Evolutionary conservation across 2,329 filamentous ascomycete genomes (phyloP), one percentile per base, ranked within the genome.

Genomic region (Alternaria sp.): DNA sequence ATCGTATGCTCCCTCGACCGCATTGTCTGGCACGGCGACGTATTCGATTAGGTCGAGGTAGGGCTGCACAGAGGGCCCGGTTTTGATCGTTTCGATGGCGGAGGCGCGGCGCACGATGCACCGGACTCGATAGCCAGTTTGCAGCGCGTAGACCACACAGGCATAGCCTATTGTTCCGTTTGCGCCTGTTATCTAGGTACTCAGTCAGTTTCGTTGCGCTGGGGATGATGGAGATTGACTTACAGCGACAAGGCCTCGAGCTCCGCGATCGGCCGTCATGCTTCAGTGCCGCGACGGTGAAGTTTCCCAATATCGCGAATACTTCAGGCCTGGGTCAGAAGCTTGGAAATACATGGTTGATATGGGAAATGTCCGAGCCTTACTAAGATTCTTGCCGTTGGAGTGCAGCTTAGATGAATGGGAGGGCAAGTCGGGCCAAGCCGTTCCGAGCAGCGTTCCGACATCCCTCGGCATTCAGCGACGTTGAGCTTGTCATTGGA

Each of bases 151-250:
- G 2, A 75, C 52, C 5, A 71, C 67, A 45, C 69, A 75, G 11
- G 70, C 70, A 50, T 78, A 78, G 12, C 77, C 77, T 25, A 78
- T 78, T 5, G 74, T 77, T 40, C 77, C 76, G 52, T 79, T 79
- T 36, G 74, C 74, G 30, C 77, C 77, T 4, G 77, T 79, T 12
- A 79, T 74, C 77, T 79, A 50, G 4, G 10, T 32, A n/a, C 2
- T 17, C 32, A 10, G 49, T 69, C 25, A 70, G 57, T 19, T 15
- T 21, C 2, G 8, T 23, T 9, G 13, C 30, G 10, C 10, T 25
- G 11, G n/a, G 11, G 30, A 1, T 12, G 11, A 9, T 49, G n/a
- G 11, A 54, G 13, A 17, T 36, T 21, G 59, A 44, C 62, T 51
- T 72, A 77, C 75, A 45, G 69, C 74, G 15, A 78, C 68, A 2